Percentiles rank a stretch among this genome's conserved stretches.
Evolutionary conservation across 2,329 filamentous ascomycete species (phyloP).

Genomic region (Talaromyces sp.): DNA sequence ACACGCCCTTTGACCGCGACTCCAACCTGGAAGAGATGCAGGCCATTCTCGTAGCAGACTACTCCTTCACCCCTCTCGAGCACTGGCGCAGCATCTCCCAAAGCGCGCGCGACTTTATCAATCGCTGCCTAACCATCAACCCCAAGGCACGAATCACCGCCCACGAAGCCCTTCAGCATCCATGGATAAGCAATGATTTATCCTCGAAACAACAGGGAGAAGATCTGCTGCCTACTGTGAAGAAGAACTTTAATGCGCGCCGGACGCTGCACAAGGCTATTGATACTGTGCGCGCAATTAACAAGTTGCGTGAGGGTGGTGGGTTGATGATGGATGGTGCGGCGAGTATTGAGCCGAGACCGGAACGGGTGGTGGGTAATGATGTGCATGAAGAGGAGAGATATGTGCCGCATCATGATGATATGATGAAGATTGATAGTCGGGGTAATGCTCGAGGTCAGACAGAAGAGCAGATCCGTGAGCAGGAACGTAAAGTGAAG

Average conservation of each 20-base stretch:
- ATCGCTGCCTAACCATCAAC: conserved; percentile 86
- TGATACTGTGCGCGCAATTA: conserved; percentile 67
- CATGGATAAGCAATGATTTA: conserved; percentile 62
- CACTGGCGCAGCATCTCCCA: conserved; percentile 95
- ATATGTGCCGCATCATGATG: conserved; percentile 24
- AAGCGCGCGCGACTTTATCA: conserved; percentile 87
- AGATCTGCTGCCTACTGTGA: conserved; percentile 63
- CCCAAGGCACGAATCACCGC: conserved; percentile 84
- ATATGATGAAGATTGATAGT: conserved; percentile 56
- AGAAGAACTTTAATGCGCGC: conserved; percentile 69
- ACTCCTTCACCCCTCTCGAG: conserved; percentile 88
- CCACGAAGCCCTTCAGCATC: conserved; percentile 68
- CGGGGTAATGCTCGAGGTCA: conserved; percentile 60
- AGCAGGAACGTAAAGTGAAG: conserved; percentile 60
- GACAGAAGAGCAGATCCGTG: conserved; percentile 61
- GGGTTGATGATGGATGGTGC: conserved; percentile 64
- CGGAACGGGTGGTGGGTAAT: conserved; percentile 46
- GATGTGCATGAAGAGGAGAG: conserved; percentile 41
- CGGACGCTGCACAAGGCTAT: conserved; percentile 66
- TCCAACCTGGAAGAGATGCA: conserved; percentile 99
- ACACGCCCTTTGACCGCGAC: conserved; percentile 96
- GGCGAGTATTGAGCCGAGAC: conserved; percentile 56
- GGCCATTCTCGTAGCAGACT: conserved; percentile 94
- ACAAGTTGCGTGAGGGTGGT: conserved; percentile 63
- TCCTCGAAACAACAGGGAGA: conserved; percentile 36